phyloP scores from a whole-genome alignment of 164 flowering plant species.

The Paratinospora sagittata region DNA sequence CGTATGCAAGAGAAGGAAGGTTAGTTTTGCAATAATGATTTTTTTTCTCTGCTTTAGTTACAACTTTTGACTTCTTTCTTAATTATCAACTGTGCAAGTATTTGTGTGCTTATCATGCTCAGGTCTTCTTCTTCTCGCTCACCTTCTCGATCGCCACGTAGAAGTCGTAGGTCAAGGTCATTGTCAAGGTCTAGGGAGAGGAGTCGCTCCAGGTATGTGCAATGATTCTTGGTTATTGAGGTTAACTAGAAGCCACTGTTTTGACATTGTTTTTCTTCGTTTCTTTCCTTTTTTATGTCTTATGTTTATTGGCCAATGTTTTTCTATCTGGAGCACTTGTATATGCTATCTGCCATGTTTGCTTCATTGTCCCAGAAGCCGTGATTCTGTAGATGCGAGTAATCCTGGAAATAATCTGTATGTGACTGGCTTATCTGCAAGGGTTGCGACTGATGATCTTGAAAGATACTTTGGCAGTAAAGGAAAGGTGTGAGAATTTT shows the following conservation, averaged over 20 bases:
- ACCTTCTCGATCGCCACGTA: conserved; percentile 27
- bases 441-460: conserved; percentile 49
- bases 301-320: background rate
- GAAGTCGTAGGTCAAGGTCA: conserved; percentile 44
- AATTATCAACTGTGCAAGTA: background rate
- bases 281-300: background rate
- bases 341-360: background rate
- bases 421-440: conserved; percentile 61
- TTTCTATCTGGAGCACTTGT: background rate
- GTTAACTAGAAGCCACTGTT: too few species aligned
- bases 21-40: conserved; percentile 14
- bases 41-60: background rate
- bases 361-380: conserved; percentile 29
- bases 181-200: conserved; percentile 37
- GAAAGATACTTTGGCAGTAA: conserved; percentile 45
- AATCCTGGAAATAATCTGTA: conserved; percentile 71
- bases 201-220: conserved; percentile 45
- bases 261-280: background rate
- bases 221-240: background rate
- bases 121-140: conserved; percentile 47
- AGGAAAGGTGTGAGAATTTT: conserved; percentile 44
- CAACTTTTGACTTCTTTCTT: background rate
- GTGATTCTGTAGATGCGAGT: conserved; percentile 27
- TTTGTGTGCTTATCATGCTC: conserved; percentile 3
- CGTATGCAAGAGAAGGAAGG: conserved; percentile 43